phyloP scores from a whole-genome alignment of 371 early-diverging fungal genomes.

The Nematocida parisii region DNA sequence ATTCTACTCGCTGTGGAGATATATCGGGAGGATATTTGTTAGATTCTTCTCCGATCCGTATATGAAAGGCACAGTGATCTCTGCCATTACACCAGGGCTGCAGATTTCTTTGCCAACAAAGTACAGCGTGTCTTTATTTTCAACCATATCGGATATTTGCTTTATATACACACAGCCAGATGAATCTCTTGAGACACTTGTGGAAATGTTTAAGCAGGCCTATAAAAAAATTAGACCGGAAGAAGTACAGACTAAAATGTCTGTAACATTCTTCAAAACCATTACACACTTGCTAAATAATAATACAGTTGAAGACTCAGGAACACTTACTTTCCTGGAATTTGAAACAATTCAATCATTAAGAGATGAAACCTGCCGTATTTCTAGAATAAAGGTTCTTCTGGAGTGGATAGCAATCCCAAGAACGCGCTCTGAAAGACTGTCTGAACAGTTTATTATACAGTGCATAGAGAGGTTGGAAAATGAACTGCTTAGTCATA shows the following conservation, averaged over 20 bases:
- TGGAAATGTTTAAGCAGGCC: constrained; percentile 30
- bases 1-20: constrained; percentile 33
- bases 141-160: constrained; percentile 40
- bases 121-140: constrained; percentile 9
- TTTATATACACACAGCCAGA: neutral
- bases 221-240: neutral
- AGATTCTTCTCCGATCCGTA: constrained; percentile 37
- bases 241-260: neutral
- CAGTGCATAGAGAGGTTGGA: constrained; percentile 3
- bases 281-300: constrained; percentile 14
- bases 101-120: neutral
- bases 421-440: neutral
- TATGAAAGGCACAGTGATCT: constrained; percentile 22
- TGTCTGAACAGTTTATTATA: constrained; percentile 23
- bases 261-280: constrained; percentile 5
- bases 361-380: neutral
- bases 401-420: constrained; percentile 35
- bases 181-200: constrained; percentile 1
- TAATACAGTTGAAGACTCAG: neutral
- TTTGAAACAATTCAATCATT: constrained; percentile 37
- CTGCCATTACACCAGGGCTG: neutral
- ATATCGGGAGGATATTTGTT: constrained; percentile 15
- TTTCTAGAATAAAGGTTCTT: neutral
- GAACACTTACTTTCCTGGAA: constrained; percentile 29
- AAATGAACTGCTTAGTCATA: neutral